Base-by-base conservation (phyloP, 2,329 filamentous ascomycete genomes). In the Zasmidium cellare region DNA sequence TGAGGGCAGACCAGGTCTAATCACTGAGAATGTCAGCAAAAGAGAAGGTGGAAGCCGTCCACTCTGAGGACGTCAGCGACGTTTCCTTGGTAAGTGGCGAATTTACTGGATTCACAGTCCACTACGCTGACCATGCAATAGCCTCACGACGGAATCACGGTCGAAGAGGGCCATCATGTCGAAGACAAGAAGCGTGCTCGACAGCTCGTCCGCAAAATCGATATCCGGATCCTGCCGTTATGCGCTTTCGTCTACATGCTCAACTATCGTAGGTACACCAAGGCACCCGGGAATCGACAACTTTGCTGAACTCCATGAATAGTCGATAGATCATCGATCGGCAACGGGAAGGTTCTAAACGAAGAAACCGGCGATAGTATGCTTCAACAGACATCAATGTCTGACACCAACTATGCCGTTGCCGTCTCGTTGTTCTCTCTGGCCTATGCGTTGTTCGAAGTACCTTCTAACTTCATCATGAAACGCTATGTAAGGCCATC, bases 331-430 rank as follows among this genome's bases (percentile, higher is more conserved):
- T n/a, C n/a, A n/a, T n/a, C n/a, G n/a, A n/a, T 83, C 71, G 70
- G 79, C 77, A 62, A 62, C 14, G 52, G 86, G 45, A 86, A 84
- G 70, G 83, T 88, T 19, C 78, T 90, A 62, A 89, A 90, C 68
- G 74, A 79, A 11, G 78, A 83, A 12, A 82, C 81, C 0, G 71
- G 79, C 46, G 77, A 89, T 70, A 85, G 88, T 72, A 79, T 90
- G 62, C 79, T 88, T 31, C 77, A 80, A 20, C 79, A 84, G 66
- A 87, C 86, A 1, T 65, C 77, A 60, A 87, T 88, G 82, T 83
- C 82, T 1, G 77, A 82, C 51, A 78, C 81, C 65, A 77, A 88
- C 65, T 90, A 85, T 72, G 82, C 82, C 2, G 63, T 70, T 1
- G 67, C 68, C 1, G 62, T 70, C 19, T 67, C 65, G 28, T 51